Base-by-base conservation (phyloP, 1,284 basidiomycete species). In the Ustilago bromivora region DNA sequence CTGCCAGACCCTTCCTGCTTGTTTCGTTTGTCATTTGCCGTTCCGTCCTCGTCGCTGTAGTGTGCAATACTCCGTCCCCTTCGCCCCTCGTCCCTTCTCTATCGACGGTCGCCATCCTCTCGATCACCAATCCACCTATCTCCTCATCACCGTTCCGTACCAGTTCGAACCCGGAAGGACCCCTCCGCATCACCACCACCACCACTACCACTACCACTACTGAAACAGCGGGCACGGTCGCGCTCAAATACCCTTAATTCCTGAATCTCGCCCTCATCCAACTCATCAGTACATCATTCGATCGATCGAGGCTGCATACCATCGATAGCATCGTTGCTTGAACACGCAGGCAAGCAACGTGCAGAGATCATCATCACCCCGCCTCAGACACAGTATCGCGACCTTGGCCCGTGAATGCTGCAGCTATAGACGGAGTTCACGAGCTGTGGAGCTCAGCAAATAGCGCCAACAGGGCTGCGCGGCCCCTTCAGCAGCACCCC, bases 371-470 rank as follows among this genome's bases (percentile, higher is more conserved):
- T 32, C 56, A 31, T 17, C 54, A 46, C 28, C 13, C 12, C 31
- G 7, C 23, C 41, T 40, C 11, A 17, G 23, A 32, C 38, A 13
- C n/a, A 7, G 9, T 34, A 28, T 15, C 31, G 31, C 23, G 9
- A 31, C 49, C 28, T 32, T 53, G 17, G 7, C 41, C 13, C 47
- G 49, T 61, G 62, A 35, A 71, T 71, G 62, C 54, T 53, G 62
- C 40, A 53, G 62, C 47, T 54, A 31, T 65, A 69, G 62, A 61
- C 46, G 8, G 13, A 52, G n/a, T 34, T 35, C 17, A n/a, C 43
- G 60, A 57, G 69, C 69, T 61, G 57, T 34, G 10, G 19, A 34
- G 66, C 66, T 62, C 60, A 40, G 66, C 54, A 61, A 13, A 35
- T 34, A 17, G 43, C 36, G 62, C 52, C 54, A 40, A 43, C 53